Evolutionary conservation across 805 yeast species (phyloP).

Genomic region (Torulaspora gathmanii): DNA sequence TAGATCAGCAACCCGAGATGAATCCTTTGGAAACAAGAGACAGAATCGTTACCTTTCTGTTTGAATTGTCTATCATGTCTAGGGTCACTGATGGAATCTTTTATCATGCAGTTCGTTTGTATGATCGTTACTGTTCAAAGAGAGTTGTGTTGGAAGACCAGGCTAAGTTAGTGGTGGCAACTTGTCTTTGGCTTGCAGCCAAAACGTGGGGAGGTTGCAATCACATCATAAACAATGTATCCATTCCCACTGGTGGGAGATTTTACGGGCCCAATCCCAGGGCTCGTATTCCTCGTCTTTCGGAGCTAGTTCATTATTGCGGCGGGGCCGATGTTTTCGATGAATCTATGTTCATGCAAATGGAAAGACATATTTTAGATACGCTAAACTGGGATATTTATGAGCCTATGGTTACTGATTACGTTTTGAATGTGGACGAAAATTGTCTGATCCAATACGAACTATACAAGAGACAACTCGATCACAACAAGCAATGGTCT

Average conservation of each 20-base stretch:
- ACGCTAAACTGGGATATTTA: conserved; percentile 70
- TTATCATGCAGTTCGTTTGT: conserved; percentile 64
- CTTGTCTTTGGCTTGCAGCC: conserved; percentile 89
- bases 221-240: conserved; percentile 52
- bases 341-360: conserved; percentile 59
- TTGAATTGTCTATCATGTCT: conserved; percentile 63
- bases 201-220: conserved; percentile 75
- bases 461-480: conserved; percentile 32
- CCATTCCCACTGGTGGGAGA: conserved; percentile 53
- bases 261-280: conserved; percentile 68
- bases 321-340: conserved; percentile 57
- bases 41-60: conserved; percentile 70
- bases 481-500: conserved; percentile 24
- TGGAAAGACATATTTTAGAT: conserved; percentile 69
- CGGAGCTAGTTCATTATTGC: conserved; percentile 68
- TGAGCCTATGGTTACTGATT: conserved; percentile 56
- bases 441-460: conserved; percentile 41
- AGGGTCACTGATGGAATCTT: conserved; percentile 63
- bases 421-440: conserved; percentile 41
- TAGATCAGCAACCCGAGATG: conserved; percentile 84
- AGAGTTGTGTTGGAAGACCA: conserved; percentile 81
- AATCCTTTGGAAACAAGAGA: conserved; percentile 63
- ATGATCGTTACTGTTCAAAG: conserved; percentile 87
- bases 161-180: conserved; percentile 83
- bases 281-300: conserved; percentile 66